Conservation (phyloP, 352 stramenopile species). For the Globisporangium lucens region DNA sequence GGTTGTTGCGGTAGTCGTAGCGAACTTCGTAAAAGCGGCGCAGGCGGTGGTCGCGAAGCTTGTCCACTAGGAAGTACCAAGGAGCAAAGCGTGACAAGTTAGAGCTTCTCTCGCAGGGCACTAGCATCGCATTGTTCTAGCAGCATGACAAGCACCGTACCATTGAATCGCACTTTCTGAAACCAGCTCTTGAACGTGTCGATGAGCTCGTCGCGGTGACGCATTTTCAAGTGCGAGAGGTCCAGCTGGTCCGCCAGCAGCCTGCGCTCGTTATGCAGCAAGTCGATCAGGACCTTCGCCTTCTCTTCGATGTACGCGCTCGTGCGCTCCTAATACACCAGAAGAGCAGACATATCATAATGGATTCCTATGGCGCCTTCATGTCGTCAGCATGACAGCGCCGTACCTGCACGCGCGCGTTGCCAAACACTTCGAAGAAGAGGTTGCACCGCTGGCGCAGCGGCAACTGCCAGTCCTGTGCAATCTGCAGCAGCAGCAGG, state of each 20-base stretch:
- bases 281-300: conserved; percentile 57
- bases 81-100: too few species aligned
- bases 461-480: conserved; percentile 84
- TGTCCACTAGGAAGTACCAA: conserved; percentile 35
- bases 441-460: conserved; percentile 86
- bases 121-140: too few species aligned
- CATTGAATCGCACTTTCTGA: conserved; percentile 66
- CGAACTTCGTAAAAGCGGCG: conserved; percentile 90
- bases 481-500: conserved; percentile 86
- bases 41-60: conserved; percentile 84
- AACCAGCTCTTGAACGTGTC: conserved; percentile 84
- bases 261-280: conserved; percentile 70
- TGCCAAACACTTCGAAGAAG: conserved; percentile 94
- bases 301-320: conserved; percentile 80
- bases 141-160: conserved; percentile 18
- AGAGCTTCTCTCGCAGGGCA: too few species aligned
- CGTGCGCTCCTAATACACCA: conserved; percentile 60
- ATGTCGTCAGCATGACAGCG: neutral
- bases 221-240: conserved; percentile 88
- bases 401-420: conserved; percentile 76
- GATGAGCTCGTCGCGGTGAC: conserved; percentile 86
- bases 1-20: conserved; percentile 91
- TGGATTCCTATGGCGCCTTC: neutral
- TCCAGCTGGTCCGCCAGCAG: conserved; percentile 69
- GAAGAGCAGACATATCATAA: neutral